Base-by-base conservation (phyloP, 2,329 filamentous ascomycete species). In the Capronia coronata region DNA sequence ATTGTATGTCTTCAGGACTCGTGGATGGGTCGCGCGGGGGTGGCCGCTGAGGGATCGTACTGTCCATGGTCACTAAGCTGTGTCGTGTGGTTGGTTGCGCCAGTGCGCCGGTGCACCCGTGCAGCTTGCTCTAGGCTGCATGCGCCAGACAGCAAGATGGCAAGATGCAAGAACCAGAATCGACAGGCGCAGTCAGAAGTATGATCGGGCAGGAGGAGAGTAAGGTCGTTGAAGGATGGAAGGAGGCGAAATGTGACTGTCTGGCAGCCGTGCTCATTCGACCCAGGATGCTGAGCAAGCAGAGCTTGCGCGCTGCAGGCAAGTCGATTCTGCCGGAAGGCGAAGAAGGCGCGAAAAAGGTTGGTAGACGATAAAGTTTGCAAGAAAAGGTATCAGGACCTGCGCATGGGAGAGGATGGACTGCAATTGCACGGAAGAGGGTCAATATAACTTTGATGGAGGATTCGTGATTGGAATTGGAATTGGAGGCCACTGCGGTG, bases 21-120 rank as follows among this genome's bases (percentile, higher is more conserved):
- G 30, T 48, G 23, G 51, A 48, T 37, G 34, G 29, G 34, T 51
- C 48, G 38, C 48, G 48, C 41, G 54, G 43, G 29, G 48, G 39
- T 37, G 51, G 50, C 46, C 51, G 54, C 22, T 51, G 44, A 18
- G 47, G 41, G 38, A 42, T 42, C 44, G 46, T 47, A 46, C 49
- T 40, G 48, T 47, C 51, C 54, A 56, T 56, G 51, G 48, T 54
- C 51, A 51, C 48, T 48, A 51, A 49, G 48, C 38, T 30, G 29
- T 25, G 14, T 30, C 38, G 43, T 43, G n/a, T 21, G 32, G 2
- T 22, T 32, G 41, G 16, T 37, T 46, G 46, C 41, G 45, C 52
- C 45, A 38, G 34, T 39, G 52, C 52, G 43, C 49, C 23, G n/a
- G 23, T 5, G 23, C 23, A 27, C 23, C 29, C 23, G 30, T 27